Conservation (phyloP, 139 green algal genomes). For the Closterium sp. region DNA sequence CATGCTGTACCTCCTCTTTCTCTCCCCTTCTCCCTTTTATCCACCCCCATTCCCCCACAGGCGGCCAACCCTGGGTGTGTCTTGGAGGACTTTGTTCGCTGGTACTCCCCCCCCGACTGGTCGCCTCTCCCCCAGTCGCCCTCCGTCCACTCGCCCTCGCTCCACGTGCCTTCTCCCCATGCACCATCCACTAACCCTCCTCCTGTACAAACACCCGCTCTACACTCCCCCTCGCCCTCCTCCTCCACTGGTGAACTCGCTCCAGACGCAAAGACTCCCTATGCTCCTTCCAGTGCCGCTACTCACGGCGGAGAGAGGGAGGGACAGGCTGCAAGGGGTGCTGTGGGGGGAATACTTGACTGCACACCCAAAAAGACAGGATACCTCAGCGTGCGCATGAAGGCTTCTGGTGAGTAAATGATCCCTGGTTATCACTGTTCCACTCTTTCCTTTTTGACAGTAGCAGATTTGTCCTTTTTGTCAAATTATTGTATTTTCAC, state of each 20-base stretch:
- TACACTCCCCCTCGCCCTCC: too few species aligned
- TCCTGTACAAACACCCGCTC: not conserved
- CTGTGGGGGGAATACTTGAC: not conserved
- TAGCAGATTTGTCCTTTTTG: too few species aligned
- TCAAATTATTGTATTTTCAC: too few species aligned
- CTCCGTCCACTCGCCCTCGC: not conserved
- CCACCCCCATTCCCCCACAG: slow-evolving; percentile 42
- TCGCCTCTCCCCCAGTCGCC: slow-evolving; percentile 6
- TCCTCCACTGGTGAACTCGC: too few species aligned
- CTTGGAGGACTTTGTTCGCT: slow-evolving; percentile 83
- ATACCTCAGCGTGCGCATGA: not conserved
- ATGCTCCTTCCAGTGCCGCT: not conserved
- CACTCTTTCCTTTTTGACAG: too few species aligned
- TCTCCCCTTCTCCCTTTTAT: not conserved
- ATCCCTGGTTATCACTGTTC: too few species aligned
- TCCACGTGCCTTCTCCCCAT: not conserved
- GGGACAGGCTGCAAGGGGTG: not conserved
- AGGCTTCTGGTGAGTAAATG: not conserved
- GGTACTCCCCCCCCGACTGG: slow-evolving; percentile 74
- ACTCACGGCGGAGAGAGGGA: not conserved
- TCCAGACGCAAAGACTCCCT: not conserved
- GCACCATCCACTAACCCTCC: not conserved
- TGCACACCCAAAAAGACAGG: not conserved
- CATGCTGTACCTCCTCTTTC: too few species aligned
- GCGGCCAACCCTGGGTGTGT: slow-evolving; percentile 78